Evolutionary conservation across 1,284 basidiomycete genomes (phyloP).

Genomic region (Fomitopsis betulina): DNA sequence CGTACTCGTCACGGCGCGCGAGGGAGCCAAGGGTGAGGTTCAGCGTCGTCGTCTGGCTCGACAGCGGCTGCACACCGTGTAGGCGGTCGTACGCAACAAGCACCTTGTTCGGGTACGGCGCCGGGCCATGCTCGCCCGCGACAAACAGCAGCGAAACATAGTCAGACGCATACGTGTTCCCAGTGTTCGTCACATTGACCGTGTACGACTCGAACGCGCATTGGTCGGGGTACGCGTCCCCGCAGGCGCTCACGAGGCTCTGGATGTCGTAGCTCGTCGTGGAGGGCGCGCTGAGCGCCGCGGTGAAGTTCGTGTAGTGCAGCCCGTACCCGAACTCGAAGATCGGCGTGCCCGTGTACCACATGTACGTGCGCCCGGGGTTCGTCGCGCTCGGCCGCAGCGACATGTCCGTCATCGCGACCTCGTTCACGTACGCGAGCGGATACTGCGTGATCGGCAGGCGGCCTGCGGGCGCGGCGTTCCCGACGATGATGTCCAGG

Average conservation of each 20-base stretch:
- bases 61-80: slow-evolving; percentile 34
- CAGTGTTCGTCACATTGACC: slow-evolving; percentile 44
- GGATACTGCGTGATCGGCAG: slow-evolving; percentile 52
- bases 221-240: slow-evolving; percentile 34
- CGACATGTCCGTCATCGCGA: slow-evolving; percentile 55
- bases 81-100: slow-evolving; percentile 47
- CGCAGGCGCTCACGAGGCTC: slow-evolving; percentile 28
- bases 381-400: slow-evolving; percentile 42
- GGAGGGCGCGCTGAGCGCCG: slow-evolving; percentile 29
- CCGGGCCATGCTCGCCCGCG: slow-evolving; percentile 42
- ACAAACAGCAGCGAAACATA: slow-evolving; percentile 53
- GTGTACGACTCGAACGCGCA: slow-evolving; percentile 44
- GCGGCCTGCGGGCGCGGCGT: slow-evolving; percentile 43
- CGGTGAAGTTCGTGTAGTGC: slow-evolving; percentile 47
- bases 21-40: slow-evolving; percentile 45
- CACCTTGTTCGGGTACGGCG: slow-evolving; percentile 47
- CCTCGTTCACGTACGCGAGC: slow-evolving; percentile 40
- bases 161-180: slow-evolving; percentile 39
- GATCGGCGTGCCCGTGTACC: slow-evolving; percentile 46
- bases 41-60: slow-evolving; percentile 33
- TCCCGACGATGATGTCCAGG: slow-evolving; percentile 46
- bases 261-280: slow-evolving; percentile 36
- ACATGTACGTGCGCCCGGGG: slow-evolving; percentile 55
- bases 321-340: slow-evolving; percentile 49
- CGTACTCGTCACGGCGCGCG: slow-evolving; percentile 42